Base-by-base conservation (phyloP, 2,329 filamentous ascomycete genomes). In the Trichophyton equinum region DNA sequence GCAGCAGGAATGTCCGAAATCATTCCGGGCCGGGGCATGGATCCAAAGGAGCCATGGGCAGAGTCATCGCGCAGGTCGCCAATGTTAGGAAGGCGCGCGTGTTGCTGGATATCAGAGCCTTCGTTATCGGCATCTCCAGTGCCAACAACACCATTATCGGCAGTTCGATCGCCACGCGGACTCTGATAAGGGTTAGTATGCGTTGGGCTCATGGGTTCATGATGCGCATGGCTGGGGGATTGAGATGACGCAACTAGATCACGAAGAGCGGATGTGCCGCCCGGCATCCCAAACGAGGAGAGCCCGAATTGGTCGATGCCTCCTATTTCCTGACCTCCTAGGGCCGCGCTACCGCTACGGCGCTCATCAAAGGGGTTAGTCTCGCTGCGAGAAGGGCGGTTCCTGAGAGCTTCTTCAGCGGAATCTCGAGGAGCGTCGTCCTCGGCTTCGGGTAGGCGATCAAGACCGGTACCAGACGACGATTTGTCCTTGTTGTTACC, bases 171-270 rank as follows among this genome's bases (percentile, higher is more conserved):
- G 42, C 86, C 88, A 57, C 55, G 36, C 1, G 94, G 94, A 72
- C 92, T 97, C 65, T 91, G 89, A 71, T 94, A 99, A 1, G 94
- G 94, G 70, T 99, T 99, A 2, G 94, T 97, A 69, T 95, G 89
- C 0, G 91, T 94, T 9, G 94, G 94, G 71, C 92, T 97, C 69
- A 89, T 83, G 0, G 88, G 87, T 62, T 90, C 88, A 65, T 85
- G 79, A 58, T 77, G 75, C 56, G 75, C 73, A 59, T 77, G 72
- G 58, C 75, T 77, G 9, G 81, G 80, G 15, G 79, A 80, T 49
- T 81, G 79, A 73, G 80, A 74, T 58, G 80, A 80, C 64, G 80
- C 77, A 68, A 82, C 76, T 64, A 82, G 73, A 65, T 84, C 81
- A 51, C 81, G 79, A 64, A 84, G 73, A 71, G 84, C 69, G 78